These are phyloP conservation scores for Striga hermonthica DNA, from an alignment of 305 asterid species.

Conservation along the genomic window DNA sequence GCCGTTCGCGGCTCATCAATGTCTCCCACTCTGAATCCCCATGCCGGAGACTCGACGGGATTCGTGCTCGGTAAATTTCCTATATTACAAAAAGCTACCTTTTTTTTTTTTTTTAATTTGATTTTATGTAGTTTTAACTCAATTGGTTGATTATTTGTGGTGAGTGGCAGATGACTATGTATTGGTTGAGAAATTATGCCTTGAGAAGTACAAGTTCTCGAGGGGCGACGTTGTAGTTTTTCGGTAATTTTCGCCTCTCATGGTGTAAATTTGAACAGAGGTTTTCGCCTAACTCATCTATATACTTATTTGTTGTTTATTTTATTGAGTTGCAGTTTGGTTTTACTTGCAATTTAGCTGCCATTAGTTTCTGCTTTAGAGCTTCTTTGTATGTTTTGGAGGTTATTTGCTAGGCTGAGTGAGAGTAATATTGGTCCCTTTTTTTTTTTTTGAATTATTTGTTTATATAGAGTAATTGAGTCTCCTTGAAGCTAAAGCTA, in stretches of 20 bases:
- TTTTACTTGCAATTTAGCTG: conserved; percentile 9
- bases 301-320: background rate
- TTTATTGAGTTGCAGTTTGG: too few species aligned
- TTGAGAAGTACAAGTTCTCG: conserved; percentile 63
- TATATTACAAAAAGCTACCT: background rate
- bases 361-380: conserved; percentile 6
- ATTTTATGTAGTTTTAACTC: background rate
- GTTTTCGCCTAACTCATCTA: background rate
- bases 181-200: conserved; percentile 73
- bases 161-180: conserved; percentile 59
- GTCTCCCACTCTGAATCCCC: conserved; percentile 80
- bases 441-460: too few species aligned
- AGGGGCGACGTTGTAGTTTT: conserved; percentile 71
- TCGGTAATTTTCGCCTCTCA: conserved; percentile 40
- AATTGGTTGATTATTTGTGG: conserved; percentile 16
- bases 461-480: background rate
- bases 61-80: conserved; percentile 43
- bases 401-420: too few species aligned
- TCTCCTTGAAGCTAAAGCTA: background rate
- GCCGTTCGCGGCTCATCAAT: conserved; percentile 78
- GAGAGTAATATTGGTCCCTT: too few species aligned
- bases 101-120: background rate
- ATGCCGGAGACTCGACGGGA: conserved; percentile 29
- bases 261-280: background rate
- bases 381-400: background rate